A percentile compares a stretch with the other conserved stretches of the same genome.
Conservation (phyloP, 176 grass and related monocot genomes). For the Carex parvula region DNA sequence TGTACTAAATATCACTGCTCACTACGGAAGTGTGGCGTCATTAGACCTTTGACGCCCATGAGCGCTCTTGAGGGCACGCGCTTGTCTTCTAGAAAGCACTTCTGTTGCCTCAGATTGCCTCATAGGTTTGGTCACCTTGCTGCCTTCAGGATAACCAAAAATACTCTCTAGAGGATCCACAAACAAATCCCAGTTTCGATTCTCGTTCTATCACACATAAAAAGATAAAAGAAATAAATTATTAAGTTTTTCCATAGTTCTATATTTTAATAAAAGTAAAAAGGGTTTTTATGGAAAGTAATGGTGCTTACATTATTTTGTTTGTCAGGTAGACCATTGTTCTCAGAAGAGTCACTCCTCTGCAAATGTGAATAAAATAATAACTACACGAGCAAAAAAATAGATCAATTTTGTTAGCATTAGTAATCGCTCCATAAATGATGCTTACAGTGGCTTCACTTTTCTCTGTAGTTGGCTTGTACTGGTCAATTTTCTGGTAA, state of each 20-base stretch:
- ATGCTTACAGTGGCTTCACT: slow-evolving; percentile 6
- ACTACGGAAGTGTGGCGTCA: background rate
- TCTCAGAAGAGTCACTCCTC: slow-evolving; percentile 27
- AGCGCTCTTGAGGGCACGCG: slow-evolving; percentile 31
- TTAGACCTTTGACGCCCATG: slow-evolving; percentile 24
- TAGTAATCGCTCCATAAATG: background rate
- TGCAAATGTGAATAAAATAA: background rate
- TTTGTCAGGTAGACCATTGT: slow-evolving; percentile 26
- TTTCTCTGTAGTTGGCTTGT: background rate
- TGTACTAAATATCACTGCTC: background rate
- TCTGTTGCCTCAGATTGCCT: slow-evolving; percentile 11
- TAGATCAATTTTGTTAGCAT: background rate
- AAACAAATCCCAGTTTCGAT: slow-evolving; percentile 39
- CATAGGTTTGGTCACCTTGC: slow-evolving; percentile 31
- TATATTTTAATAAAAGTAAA: background rate
- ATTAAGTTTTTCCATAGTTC: background rate
- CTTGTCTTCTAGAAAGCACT: slow-evolving; percentile 27
- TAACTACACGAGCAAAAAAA: background rate
- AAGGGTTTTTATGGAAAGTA: background rate
- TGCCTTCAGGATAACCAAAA: slow-evolving; percentile 38
- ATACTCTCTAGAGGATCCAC: slow-evolving; percentile 60
- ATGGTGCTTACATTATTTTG: slow-evolving; percentile 15
- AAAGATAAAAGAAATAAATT: background rate
- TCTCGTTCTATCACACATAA: slow-evolving; percentile 24
- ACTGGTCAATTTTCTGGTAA: background rate